phyloP scores from a whole-genome alignment of 2,329 filamentous ascomycete genomes.

The Fusarium siculi region DNA sequence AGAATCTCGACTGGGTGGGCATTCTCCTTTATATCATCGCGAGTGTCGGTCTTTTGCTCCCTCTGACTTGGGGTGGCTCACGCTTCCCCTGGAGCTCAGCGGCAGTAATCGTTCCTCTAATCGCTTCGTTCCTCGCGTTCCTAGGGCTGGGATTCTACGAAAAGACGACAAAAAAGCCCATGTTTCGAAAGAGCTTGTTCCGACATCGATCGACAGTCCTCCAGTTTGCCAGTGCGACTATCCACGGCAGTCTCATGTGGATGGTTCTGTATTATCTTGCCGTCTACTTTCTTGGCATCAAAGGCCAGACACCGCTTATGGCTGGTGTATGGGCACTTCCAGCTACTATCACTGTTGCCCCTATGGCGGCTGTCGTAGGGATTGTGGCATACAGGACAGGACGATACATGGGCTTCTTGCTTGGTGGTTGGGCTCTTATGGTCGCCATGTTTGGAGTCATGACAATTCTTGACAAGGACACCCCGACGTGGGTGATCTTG shows the following conservation, averaged over 20 bases:
- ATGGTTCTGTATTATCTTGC: slow-evolving; percentile 46
- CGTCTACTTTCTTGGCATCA: slow-evolving; percentile 42
- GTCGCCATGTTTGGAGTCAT: slow-evolving; percentile 68
- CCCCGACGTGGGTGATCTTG: slow-evolving; percentile 65
- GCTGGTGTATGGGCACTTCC: slow-evolving; percentile 64
- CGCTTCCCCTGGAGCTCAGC: slow-evolving; percentile 38
- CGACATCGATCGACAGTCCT: slow-evolving; percentile 31
- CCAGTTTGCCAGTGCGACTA: slow-evolving; percentile 31
- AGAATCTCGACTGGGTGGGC: slow-evolving; percentile 70
- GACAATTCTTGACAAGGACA: slow-evolving; percentile 58
- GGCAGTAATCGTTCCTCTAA: slow-evolving; percentile 66
- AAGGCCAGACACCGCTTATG: slow-evolving; percentile 33
- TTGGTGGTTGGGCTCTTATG: slow-evolving; percentile 69
- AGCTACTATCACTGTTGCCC: slow-evolving; percentile 71
- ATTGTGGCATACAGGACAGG: slow-evolving; percentile 65
- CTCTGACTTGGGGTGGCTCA: slow-evolving; percentile 30
- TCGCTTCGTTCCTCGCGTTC: slow-evolving; percentile 64
- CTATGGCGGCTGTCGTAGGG: slow-evolving; percentile 67
- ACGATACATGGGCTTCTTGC: slow-evolving; percentile 69
- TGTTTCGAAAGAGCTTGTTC: slow-evolving; percentile 42
- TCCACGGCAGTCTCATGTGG: slow-evolving; percentile 44
- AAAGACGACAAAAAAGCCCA: slow-evolving; percentile 23
- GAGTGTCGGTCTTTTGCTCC: slow-evolving; percentile 27
- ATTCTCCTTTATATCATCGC: slow-evolving; percentile 62
- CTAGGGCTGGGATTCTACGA: slow-evolving; percentile 37